Percentiles rank a stretch among this genome's conserved stretches.
Conservation (phyloP, 192 early-diverging fungal genomes). For the Backusella parvicylindrica region DNA sequence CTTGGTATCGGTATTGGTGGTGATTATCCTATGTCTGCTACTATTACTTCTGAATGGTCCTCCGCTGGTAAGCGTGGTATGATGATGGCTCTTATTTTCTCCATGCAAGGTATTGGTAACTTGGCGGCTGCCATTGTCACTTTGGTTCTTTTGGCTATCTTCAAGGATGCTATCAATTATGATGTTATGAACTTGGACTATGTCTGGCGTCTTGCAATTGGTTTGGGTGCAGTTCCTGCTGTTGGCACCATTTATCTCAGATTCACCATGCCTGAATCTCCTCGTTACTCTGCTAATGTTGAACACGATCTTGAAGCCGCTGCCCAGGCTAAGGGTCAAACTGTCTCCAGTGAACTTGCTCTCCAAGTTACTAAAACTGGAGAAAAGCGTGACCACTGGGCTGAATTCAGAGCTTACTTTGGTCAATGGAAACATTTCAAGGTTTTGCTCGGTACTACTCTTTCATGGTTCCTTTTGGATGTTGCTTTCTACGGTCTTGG, state of each 20-base stretch:
- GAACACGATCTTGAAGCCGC: conserved; percentile 41
- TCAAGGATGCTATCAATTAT: conserved; percentile 61
- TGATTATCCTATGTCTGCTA: conserved; percentile 89
- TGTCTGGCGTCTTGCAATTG: conserved; percentile 87
- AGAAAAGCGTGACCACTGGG: conserved; percentile 16
- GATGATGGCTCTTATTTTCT: conserved; percentile 61
- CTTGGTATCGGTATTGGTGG: conserved; percentile 92
- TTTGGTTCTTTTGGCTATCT: conserved; percentile 65
- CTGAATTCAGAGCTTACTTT: conserved; percentile 70
- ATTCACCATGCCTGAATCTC: conserved; percentile 88
- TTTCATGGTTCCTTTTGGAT: conserved; percentile 78
- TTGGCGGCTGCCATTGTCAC: conserved; percentile 73
- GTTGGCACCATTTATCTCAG: conserved; percentile 83
- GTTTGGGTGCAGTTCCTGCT: conserved; percentile 78
- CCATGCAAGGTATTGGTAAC: conserved; percentile 91
- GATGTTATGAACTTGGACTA: conserved; percentile 70
- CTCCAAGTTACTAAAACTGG: conserved; percentile 27
- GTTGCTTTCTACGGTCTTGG: conserved; percentile 75
- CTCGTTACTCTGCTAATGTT: conserved; percentile 72
- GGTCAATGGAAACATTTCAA: conserved; percentile 73
- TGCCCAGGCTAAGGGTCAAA: conserved; percentile 35
- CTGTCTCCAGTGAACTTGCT: neutral
- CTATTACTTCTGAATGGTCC: conserved; percentile 88
- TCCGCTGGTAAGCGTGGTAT: conserved; percentile 68
- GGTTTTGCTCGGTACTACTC: conserved; percentile 68